These are phyloP conservation scores for Simplicillium sp. DNA, from an alignment of 2,329 filamentous ascomycete species.

Conservation along the genomic window DNA sequence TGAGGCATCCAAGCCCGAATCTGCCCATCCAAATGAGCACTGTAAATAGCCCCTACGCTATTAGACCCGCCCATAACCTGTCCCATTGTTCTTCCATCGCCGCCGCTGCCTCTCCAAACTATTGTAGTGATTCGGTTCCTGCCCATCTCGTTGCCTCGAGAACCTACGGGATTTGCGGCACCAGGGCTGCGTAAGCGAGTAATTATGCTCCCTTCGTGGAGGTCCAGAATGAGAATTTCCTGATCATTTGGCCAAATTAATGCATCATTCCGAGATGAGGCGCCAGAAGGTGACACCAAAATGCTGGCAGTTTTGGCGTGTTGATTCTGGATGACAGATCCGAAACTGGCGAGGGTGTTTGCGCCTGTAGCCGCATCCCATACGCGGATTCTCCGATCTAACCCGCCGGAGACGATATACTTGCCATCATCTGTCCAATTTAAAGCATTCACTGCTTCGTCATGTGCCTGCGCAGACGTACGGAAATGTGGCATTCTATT, in stretches of 20 bases:
- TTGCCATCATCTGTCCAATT: constrained; percentile 74
- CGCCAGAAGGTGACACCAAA: constrained; percentile 50
- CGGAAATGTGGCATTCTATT: constrained; percentile 27
- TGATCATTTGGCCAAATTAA: constrained; percentile 75
- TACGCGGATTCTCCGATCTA: constrained; percentile 76
- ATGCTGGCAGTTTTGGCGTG: constrained; percentile 53
- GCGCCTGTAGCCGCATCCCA: constrained; percentile 76
- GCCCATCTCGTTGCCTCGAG: constrained; percentile 40
- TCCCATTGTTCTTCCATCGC: constrained; percentile 46
- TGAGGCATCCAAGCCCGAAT: constrained; percentile 70
- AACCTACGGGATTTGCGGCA: constrained; percentile 32
- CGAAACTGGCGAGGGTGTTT: constrained; percentile 84
- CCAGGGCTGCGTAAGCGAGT: constrained; percentile 61
- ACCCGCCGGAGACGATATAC: constrained; percentile 69
- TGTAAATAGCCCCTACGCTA: constrained; percentile 55
- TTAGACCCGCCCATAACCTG: constrained; percentile 50
- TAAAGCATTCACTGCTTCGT: constrained; percentile 74
- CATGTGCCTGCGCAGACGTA: constrained; percentile 57
- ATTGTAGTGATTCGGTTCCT: constrained; percentile 64
- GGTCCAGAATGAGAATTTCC: constrained; percentile 70
- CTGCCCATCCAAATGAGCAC: constrained; percentile 73
- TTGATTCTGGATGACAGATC: constrained; percentile 68
- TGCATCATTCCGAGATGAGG: constrained; percentile 50
- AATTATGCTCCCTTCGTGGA: constrained; percentile 67
- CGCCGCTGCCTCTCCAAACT: constrained; percentile 59